Base-by-base conservation (phyloP, 192 early-diverging fungal genomes). In the Gryganskiella cystojenkinii region DNA sequence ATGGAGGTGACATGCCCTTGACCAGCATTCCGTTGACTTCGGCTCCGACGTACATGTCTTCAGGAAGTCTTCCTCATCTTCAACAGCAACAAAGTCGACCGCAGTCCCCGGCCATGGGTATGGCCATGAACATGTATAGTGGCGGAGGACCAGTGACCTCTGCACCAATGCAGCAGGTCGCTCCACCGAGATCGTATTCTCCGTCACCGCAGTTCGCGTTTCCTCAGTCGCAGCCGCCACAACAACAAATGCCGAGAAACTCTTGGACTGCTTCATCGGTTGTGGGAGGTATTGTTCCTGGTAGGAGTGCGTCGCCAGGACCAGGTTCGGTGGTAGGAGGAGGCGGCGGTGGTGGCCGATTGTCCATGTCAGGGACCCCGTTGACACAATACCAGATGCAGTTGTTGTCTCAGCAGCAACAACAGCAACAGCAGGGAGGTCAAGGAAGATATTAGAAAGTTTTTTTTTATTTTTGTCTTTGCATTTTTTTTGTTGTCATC, bases 31-130 rank as follows among this genome's bases (percentile, higher is more conserved):
- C 64, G 6, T 60, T 80, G 64, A 24, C 33, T 28, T 47, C 53
- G 25, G 17, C 51, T 0, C 30, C 49, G 11, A 68, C 62, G 0
- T 67, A 67, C 30, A 71, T 80, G 63, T 59, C 51, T 5, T 27
- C 52, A 3, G 33, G 11, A 11, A 43, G 27, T 40, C 50, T 27
- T 13, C 9, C 3, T 19, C 28, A 22, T 14, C 37, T 40, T 40
- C 37, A n/a, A n/a, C n/a, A 40, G 37, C 37, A 40, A 40, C 37
- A 40, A 37, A 61, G 63, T 47, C 70, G 76, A 11, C 62, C 75
- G 15, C 81, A 79, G 42, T 83, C 81, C 19, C 81, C 81, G n/a
- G 76, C 71, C 11, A 31, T 79, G 28, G 76, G 67, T 3, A 19
- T 61, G 33, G 67, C 49, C 17, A 58, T 53, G 54, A 43, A 62